Evolutionary conservation across 768 basidiomycete species (phyloP).

Genomic region (Saitozyma podzolica): DNA sequence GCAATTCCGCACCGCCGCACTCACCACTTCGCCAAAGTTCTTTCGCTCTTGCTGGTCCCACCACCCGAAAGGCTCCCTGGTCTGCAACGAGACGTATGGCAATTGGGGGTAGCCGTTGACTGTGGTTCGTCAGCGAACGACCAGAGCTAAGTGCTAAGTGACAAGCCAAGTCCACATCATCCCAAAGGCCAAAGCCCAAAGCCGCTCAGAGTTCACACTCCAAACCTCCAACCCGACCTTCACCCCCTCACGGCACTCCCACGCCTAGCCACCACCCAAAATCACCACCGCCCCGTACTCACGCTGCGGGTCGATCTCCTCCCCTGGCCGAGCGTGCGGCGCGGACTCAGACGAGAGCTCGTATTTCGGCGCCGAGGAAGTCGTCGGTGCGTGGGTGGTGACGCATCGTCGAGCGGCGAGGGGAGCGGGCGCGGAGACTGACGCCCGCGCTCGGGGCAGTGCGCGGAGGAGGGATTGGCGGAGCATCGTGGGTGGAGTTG

Average conservation of each 20-base stretch:
- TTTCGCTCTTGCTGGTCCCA: constrained; percentile 55
- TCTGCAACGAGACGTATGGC: constrained; percentile 47
- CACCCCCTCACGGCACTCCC: no score
- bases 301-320: constrained; percentile 51
- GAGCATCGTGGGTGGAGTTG: constrained; percentile 13
- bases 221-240: no score
- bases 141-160: not conserved
- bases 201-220: not conserved
- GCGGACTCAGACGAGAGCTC: constrained; percentile 15
- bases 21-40: constrained; percentile 54
- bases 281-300: constrained; percentile 15
- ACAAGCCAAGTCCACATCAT: no score
- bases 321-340: constrained; percentile 21
- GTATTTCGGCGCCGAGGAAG: constrained; percentile 21
- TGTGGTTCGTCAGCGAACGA: constrained; percentile 8
- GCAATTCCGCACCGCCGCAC: constrained; percentile 15
- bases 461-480: constrained; percentile 20
- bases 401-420: constrained; percentile 11
- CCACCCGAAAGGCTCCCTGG: constrained; percentile 51
- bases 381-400: constrained; percentile 25
- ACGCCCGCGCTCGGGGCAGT: constrained; percentile 1
- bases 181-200: not conserved
- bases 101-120: constrained; percentile 54
- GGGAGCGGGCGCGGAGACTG: not conserved
- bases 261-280: not conserved